Conservation (phyloP, 2,329 filamentous ascomycete genomes). For the Fusarium sp. region DNA sequence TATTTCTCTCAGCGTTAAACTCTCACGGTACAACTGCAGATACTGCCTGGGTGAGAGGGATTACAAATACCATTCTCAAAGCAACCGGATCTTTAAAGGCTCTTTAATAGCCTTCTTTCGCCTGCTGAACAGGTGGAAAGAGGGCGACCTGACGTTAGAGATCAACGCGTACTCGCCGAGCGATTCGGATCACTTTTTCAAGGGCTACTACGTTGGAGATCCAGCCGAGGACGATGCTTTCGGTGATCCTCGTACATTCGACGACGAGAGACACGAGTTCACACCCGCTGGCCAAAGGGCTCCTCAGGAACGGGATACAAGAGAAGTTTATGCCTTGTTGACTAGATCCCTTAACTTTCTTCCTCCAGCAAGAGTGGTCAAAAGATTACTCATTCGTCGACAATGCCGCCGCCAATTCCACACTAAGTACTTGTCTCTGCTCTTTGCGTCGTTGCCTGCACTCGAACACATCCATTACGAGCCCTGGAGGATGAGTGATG, state of each 20-base stretch:
- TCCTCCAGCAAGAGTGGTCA: background rate
- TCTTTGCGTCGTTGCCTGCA: background rate
- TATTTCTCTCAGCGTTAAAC: background rate
- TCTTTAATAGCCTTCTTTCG: no score
- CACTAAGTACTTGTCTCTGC: background rate
- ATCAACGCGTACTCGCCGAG: background rate
- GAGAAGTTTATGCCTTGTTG: background rate
- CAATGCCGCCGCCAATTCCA: background rate
- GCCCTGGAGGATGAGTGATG: background rate
- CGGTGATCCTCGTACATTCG: background rate
- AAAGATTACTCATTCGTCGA: background rate
- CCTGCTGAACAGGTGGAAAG: no score
- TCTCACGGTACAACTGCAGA: background rate
- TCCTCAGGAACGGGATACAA: background rate
- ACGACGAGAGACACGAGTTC: background rate
- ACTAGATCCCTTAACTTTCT: no score
- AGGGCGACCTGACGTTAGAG: background rate
- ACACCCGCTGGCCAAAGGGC: background rate
- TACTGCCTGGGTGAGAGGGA: no score
- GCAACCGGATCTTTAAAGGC: no score
- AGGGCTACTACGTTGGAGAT: background rate
- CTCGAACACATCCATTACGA: background rate
- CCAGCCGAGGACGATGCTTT: background rate
- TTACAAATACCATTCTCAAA: no score
- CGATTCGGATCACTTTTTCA: background rate